These are phyloP conservation scores for Lasiosphaeria miniovina DNA, from an alignment of 495 filamentous ascomycete genomes.

Conservation along the genomic window DNA sequence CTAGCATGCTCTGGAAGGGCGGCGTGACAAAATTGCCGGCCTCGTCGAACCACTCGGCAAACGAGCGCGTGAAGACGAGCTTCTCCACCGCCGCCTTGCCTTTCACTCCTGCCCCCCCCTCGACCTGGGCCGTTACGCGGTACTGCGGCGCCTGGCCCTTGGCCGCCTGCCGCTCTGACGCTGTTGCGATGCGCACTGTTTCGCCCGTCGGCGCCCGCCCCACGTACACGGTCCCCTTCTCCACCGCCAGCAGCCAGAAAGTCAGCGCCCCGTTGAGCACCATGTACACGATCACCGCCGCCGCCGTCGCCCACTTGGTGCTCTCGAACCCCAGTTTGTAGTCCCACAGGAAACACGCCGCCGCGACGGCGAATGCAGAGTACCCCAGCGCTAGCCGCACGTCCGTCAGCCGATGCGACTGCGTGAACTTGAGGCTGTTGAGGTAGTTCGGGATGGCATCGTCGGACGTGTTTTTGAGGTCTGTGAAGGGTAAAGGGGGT, in stretches of 20 bases:
- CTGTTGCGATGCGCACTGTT: constrained; percentile 63
- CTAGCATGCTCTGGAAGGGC: constrained; percentile 81
- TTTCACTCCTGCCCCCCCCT: constrained; percentile 33
- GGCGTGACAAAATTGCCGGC: constrained; percentile 77
- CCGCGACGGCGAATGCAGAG: constrained; percentile 73
- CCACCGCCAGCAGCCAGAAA: constrained; percentile 81
- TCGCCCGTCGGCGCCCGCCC: constrained; percentile 52
- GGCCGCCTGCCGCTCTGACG: constrained; percentile 61
- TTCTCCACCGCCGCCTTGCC: constrained; percentile 39
- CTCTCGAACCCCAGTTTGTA: constrained; percentile 84
- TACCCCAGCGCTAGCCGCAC: constrained; percentile 82
- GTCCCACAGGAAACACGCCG: constrained; percentile 82
- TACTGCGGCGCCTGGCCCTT: constrained; percentile 59
- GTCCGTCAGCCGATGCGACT: constrained; percentile 76
- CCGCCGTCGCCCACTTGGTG: constrained; percentile 70
- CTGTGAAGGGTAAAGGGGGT: constrained; percentile 42
- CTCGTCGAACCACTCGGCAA: constrained; percentile 82
- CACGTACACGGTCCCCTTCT: constrained; percentile 76
- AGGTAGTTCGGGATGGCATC: constrained; percentile 93
- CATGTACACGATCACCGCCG: constrained; percentile 76
- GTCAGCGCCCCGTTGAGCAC: constrained; percentile 75
- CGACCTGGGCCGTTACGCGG: constrained; percentile 61
- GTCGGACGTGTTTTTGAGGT: constrained; percentile 94
- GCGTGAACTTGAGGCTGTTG: constrained; percentile 74
- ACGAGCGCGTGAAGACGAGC: constrained; percentile 62